Evolutionary conservation across 2,329 filamentous ascomycete species (phyloP).

Genomic region (Periconia sp.): DNA sequence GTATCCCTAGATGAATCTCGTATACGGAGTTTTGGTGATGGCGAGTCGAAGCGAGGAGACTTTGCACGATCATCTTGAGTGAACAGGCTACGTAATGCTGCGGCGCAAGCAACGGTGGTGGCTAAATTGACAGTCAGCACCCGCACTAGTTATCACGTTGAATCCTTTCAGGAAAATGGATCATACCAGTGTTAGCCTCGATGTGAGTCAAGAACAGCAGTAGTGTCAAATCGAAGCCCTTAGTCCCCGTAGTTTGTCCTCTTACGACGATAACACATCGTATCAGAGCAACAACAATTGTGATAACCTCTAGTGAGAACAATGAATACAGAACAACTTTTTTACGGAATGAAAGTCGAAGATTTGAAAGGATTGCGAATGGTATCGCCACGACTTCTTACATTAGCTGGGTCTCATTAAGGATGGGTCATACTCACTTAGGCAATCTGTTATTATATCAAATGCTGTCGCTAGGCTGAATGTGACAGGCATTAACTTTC

Average conservation of each 20-base stretch:
- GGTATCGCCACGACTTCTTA: slow-evolving; percentile 8
- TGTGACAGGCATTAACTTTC: slow-evolving; percentile 6
- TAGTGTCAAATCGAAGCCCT: slow-evolving; percentile 5
- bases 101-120: slow-evolving; percentile 11
- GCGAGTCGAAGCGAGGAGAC: too few relatives aligned
- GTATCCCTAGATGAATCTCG: too few relatives aligned
- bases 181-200: slow-evolving; percentile 11
- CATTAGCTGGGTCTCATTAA: neutral
- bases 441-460: slow-evolving; percentile 8
- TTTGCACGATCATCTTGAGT: slow-evolving; percentile 6
- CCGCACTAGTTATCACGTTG: too few relatives aligned
- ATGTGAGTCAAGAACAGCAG: slow-evolving; percentile 9
- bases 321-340: slow-evolving; percentile 9
- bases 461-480: slow-evolving; percentile 6
- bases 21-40: too few relatives aligned
- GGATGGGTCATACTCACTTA: slow-evolving; percentile 3
- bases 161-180: too few relatives aligned
- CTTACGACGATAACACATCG: slow-evolving; percentile 3
- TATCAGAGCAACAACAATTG: slow-evolving; percentile 6
- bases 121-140: too few relatives aligned
- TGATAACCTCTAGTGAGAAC: slow-evolving; percentile 10
- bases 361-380: slow-evolving; percentile 7
- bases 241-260: neutral
- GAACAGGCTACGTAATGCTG: slow-evolving; percentile 9
- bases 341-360: slow-evolving; percentile 1